Conservation (phyloP, 495 filamentous ascomycete genomes). For the Copromyces sp. region DNA sequence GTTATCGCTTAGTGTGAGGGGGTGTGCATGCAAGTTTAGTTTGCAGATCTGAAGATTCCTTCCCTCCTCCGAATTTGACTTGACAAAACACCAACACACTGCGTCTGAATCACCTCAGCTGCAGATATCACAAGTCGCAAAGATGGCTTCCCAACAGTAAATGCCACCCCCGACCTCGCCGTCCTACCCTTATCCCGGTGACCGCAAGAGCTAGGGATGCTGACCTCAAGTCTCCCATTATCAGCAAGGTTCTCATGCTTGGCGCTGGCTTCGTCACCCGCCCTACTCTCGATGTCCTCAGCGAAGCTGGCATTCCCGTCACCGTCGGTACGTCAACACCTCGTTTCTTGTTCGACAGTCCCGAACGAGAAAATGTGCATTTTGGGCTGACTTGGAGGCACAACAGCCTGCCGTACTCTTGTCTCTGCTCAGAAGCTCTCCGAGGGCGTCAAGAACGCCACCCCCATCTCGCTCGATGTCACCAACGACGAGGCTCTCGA, state of each 20-base stretch:
- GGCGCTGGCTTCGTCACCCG: constrained; percentile 74
- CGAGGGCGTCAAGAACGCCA: constrained; percentile 57
- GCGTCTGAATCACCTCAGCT: constrained; percentile 5
- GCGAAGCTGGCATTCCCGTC: constrained; percentile 63
- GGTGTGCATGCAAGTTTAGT: not conserved
- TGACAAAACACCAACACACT: constrained; percentile 2
- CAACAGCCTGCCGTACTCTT: constrained; percentile 74
- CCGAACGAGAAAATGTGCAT: not conserved
- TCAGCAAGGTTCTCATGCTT: constrained; percentile 52
- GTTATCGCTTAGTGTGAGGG: not conserved
- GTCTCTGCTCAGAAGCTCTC: constrained; percentile 64
- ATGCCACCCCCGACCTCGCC: not conserved
- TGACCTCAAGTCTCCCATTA: not conserved
- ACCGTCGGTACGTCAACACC: constrained; percentile 59
- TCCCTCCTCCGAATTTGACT: not conserved
- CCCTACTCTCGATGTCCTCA: constrained; percentile 70
- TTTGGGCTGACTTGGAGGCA: not conserved
- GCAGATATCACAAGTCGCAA: not conserved
- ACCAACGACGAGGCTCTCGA: constrained; percentile 64
- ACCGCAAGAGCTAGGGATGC: not conserved
- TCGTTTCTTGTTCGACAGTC: not conserved
- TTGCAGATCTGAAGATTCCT: not conserved
- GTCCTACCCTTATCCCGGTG: not conserved
- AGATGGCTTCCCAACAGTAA: constrained; percentile 29
- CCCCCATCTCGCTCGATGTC: constrained; percentile 76